Percentiles rank a stretch among this genome's conserved stretches.
These are phyloP conservation scores for Baudoinia panamericana DNA, from an alignment of 495 filamentous ascomycete genomes.

Conservation along the genomic window DNA sequence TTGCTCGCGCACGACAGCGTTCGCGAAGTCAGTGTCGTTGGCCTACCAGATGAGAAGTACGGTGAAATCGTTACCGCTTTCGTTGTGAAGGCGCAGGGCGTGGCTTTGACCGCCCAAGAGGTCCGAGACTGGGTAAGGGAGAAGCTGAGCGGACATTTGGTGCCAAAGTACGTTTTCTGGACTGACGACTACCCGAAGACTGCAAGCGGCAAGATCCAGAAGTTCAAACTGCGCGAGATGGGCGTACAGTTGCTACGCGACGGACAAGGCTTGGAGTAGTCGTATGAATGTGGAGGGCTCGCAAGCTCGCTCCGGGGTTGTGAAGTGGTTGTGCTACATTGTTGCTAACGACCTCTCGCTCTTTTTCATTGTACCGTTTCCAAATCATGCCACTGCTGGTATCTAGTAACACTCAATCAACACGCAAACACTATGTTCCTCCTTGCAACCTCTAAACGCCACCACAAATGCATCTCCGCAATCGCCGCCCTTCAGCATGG, in stretches of 20 bases:
- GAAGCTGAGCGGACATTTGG: slow-evolving; percentile 59
- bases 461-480: too few species aligned
- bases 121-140: slow-evolving; percentile 60
- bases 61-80: slow-evolving; percentile 83
- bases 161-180: slow-evolving; percentile 86
- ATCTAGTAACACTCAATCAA: too few species aligned
- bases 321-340: too few species aligned
- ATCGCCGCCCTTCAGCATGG: too few species aligned
- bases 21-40: slow-evolving; percentile 66
- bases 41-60: slow-evolving; percentile 68
- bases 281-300: too few species aligned
- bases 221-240: slow-evolving; percentile 68
- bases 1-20: slow-evolving; percentile 60
- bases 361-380: too few species aligned
- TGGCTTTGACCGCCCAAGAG: slow-evolving; percentile 34
- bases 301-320: too few species aligned
- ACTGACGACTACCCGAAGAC: slow-evolving; percentile 77
- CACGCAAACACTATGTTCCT: too few species aligned
- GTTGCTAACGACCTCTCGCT: too few species aligned
- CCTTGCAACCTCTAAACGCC: too few species aligned
- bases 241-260: slow-evolving; percentile 39
- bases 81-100: slow-evolving; percentile 42
- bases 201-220: slow-evolving; percentile 93
- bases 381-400: too few species aligned
- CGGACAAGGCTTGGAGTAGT: slow-evolving; percentile 21